Evolutionary conservation across 257 asterid species (phyloP).

Genomic region (Capsicum chinense): DNA sequence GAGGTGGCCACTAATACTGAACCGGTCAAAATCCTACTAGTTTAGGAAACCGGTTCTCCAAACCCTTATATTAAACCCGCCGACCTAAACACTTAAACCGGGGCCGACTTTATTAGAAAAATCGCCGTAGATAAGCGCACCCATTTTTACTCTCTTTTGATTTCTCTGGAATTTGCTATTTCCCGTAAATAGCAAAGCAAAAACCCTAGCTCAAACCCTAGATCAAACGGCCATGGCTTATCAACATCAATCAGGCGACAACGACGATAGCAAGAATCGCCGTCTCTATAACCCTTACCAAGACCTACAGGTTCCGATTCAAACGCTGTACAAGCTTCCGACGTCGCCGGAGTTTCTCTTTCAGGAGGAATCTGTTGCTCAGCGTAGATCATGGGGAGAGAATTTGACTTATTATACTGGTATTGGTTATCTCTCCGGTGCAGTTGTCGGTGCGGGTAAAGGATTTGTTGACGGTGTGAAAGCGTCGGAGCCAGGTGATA

Average conservation of each 20-base stretch:
- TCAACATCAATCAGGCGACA: constrained; percentile 57
- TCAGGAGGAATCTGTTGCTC: constrained; percentile 70
- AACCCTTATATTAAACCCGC: background rate
- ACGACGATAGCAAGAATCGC: constrained; percentile 45
- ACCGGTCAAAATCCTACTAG: constrained; percentile 22
- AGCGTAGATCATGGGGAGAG: constrained; percentile 97
- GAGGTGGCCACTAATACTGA: background rate
- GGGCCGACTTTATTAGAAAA: background rate
- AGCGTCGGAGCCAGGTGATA: constrained; percentile 74
- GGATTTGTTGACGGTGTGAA: constrained; percentile 70
- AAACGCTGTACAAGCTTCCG: constrained; percentile 73
- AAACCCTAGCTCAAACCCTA: constrained; percentile 31
- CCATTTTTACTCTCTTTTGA: background rate
- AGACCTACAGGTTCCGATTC: constrained; percentile 63
- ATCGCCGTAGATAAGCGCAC: background rate
- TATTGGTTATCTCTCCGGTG: constrained; percentile 74
- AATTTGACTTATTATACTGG: constrained; percentile 91
- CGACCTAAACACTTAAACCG: constrained; percentile 12
- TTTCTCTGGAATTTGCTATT: background rate
- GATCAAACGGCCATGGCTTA: constrained; percentile 57
- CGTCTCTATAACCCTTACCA: constrained; percentile 94
- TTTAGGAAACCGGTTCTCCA: background rate
- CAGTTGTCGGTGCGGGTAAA: constrained; percentile 67
- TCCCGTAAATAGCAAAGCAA: constrained; percentile 36
- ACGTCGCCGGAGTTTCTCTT: constrained; percentile 86